phyloP scores from a whole-genome alignment of 179 eudicot species.

The Silene noctiflora region DNA sequence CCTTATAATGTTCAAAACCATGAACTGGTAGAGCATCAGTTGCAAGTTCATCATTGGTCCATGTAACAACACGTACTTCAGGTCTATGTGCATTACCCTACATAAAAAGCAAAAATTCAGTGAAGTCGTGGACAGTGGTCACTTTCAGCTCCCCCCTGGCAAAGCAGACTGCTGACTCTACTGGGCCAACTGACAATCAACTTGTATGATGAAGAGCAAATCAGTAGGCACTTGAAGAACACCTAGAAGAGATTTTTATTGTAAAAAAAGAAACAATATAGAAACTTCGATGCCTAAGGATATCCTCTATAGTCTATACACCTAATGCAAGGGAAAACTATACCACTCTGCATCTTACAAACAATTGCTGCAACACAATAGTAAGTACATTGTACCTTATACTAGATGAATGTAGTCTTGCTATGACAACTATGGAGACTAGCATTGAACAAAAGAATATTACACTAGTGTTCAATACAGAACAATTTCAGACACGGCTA shows the following conservation, averaged over 20 bases:
- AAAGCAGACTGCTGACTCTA: background rate
- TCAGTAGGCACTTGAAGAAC: too few relatives aligned
- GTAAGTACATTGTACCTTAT: too few relatives aligned
- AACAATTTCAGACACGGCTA: background rate
- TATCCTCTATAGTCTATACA: background rate
- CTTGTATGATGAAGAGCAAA: background rate
- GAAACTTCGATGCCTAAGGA: background rate
- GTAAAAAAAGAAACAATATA: background rate
- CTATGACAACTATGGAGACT: background rate
- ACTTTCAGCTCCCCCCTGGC: slow-evolving; percentile 11
- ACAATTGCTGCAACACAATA: background rate
- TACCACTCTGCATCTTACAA: background rate
- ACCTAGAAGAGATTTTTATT: too few relatives aligned
- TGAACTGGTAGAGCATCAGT: slow-evolving; percentile 93
- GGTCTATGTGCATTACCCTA: slow-evolving; percentile 98
- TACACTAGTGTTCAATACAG: background rate
- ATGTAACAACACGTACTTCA: slow-evolving; percentile 91
- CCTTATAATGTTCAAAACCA: slow-evolving; percentile 97
- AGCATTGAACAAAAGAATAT: background rate
- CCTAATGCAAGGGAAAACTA: background rate
- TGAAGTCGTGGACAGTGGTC: slow-evolving; percentile 1
- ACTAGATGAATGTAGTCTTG: background rate
- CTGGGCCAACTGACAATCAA: background rate
- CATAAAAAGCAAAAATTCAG: slow-evolving; percentile 20
- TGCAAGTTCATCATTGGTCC: slow-evolving; percentile 96